Evolutionary conservation across 768 basidiomycete species (phyloP).

Genomic region (Cystoderma amianthinum): DNA sequence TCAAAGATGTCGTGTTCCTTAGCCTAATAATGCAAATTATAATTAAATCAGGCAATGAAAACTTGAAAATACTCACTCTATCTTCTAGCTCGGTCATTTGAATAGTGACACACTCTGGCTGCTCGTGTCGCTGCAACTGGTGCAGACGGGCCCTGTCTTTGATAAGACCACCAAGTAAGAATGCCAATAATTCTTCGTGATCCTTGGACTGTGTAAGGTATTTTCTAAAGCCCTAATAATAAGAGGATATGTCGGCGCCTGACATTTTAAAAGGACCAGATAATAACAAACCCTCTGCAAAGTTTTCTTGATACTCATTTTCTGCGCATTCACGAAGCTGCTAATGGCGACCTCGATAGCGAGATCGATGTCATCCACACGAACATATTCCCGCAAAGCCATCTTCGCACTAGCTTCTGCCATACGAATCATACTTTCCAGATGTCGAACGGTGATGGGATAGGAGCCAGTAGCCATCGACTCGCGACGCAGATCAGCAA

Average conservation of each 20-base stretch:
- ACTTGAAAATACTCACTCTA: slow-evolving; percentile 45
- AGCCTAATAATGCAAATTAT: slow-evolving; percentile 42
- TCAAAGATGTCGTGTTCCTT: slow-evolving; percentile 98
- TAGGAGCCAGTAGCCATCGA: slow-evolving; percentile 97
- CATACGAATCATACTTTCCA: slow-evolving; percentile 99
- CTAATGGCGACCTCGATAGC: slow-evolving; percentile 94
- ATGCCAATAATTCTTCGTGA: slow-evolving; percentile 91
- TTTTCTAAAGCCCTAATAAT: slow-evolving; percentile 83
- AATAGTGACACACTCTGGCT: slow-evolving; percentile 72
- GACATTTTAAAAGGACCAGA: not conserved
- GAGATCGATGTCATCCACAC: slow-evolving; percentile 93
- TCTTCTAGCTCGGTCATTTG: slow-evolving; percentile 82
- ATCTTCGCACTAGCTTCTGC: slow-evolving; percentile 98
- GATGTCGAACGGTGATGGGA: slow-evolving; percentile 95
- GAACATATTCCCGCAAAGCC: slow-evolving; percentile 93
- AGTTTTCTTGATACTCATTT: slow-evolving; percentile 98
- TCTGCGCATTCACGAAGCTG: slow-evolving; percentile 95
- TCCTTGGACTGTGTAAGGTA: slow-evolving; percentile 95
- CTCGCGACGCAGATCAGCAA: slow-evolving; percentile 92
- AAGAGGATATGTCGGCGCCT: slow-evolving; percentile 1
- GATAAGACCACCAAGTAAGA: slow-evolving; percentile 88
- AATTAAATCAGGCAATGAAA: not conserved
- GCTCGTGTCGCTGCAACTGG: slow-evolving; percentile 68
- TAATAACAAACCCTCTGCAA: slow-evolving; percentile 77
- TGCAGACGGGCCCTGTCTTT: slow-evolving; percentile 89